Base-by-base conservation (phyloP, 768 basidiomycete genomes). In the Tubosaeta brunneosetosa region DNA sequence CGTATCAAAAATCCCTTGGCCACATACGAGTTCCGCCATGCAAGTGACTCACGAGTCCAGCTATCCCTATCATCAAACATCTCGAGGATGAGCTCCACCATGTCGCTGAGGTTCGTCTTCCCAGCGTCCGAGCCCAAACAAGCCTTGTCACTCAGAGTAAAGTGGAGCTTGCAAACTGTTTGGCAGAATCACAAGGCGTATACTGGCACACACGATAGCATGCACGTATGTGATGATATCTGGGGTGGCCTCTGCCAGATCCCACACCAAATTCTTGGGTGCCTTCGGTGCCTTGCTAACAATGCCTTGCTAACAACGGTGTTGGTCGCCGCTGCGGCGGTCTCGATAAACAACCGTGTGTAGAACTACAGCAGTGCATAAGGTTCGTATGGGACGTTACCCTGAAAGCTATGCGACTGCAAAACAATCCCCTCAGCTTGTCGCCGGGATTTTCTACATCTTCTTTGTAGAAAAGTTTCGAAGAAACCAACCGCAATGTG, bases 31-130 rank as follows among this genome's bases (percentile, higher is more conserved):
- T 50, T 43, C 41, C 22, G 36, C 49, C 49, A 50, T 16, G 41
- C 22, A 10, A 50, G 33, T n/a, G 32, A 34, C 29, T 44, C 49
- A 6, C 33, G 1, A 1, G 33, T 44, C 41, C 41, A 50, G 14
- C 14, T 31, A 16, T 50, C 49, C 22, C 44, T 50, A 2, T 44
- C 32, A 13, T 50, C 26, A 17, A 50, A 50, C 49, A 50, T 43
- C 17, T 44, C 25, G 9, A 50, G 26, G 80, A 78, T 45, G 41
- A 16, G 26, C 12, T 29, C 27, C 27, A 29, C 27, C 37, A 47
- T 6, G 3, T 37, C 29, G 3, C 45, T 4, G 14, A 50, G 33
- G 33, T 50, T n/a, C 49, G 44, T 50, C 12, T 43, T 22, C 0
- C 49, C 42, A 36, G 44, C 10, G 1, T 1, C 6, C 1, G 42